Percentiles rank a stretch among this genome's conserved stretches.
Evolutionary conservation across 139 green algal species (phyloP).

Genomic region (Microglena sp.): DNA sequence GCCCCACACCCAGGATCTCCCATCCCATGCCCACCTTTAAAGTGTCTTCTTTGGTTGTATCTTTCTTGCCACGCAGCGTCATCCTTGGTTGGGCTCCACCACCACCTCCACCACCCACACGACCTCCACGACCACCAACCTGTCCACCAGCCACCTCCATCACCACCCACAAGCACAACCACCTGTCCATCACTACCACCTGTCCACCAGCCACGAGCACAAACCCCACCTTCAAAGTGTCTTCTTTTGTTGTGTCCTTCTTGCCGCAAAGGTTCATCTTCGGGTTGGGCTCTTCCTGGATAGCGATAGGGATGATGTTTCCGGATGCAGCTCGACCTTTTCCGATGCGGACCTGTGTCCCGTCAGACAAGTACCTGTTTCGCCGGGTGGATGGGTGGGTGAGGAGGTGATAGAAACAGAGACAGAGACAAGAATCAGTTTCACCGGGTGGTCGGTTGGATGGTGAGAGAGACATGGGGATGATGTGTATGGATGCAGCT

Average conservation of each 20-base stretch:
- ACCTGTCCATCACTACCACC: neutral
- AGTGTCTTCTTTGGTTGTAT: too few species aligned
- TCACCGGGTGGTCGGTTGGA: too few species aligned
- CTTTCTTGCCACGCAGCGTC: too few species aligned
- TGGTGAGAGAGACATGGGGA: constrained; percentile 7
- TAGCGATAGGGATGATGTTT: constrained; percentile 9
- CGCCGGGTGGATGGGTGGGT: neutral
- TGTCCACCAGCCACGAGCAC: neutral
- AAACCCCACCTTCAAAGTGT: neutral
- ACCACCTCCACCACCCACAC: too few species aligned
- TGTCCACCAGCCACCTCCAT: too few species aligned
- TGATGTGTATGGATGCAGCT: constrained; percentile 2
- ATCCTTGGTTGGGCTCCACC: too few species aligned
- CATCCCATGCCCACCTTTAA: neutral
- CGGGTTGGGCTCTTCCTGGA: neutral
- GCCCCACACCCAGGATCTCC: too few species aligned
- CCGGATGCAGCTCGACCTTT: neutral
- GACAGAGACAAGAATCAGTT: too few species aligned
- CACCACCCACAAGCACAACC: too few species aligned
- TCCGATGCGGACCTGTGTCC: constrained; percentile 4
- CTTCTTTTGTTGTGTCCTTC: too few species aligned
- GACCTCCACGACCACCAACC: too few species aligned
- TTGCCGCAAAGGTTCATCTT: too few species aligned
- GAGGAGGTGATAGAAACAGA: constrained; percentile 3
- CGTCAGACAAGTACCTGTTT: constrained; percentile 5